Evolutionary conservation across 345 rosid genomes (phyloP).

Genomic region (Citrus sp.): DNA sequence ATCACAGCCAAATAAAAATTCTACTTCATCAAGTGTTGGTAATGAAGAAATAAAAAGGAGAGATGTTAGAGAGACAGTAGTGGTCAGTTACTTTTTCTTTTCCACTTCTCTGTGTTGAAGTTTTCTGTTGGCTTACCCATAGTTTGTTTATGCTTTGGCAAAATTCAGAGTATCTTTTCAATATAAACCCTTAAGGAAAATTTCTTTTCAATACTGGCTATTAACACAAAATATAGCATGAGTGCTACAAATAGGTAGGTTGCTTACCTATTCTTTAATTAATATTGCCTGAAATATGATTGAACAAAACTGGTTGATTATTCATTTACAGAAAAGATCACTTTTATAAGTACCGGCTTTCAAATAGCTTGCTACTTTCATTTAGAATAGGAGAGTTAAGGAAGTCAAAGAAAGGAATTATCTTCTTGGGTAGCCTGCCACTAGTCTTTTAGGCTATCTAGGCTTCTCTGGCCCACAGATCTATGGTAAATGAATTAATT

Average conservation of each 20-base stretch:
- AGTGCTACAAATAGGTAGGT: not conserved
- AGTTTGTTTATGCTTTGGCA: not conserved
- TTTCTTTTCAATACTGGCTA: not conserved
- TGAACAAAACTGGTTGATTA: not conserved
- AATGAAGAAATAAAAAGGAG: slow-evolving; percentile 52
- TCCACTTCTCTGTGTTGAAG: not conserved
- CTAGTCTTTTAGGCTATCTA: not conserved
- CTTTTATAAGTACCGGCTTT: not conserved
- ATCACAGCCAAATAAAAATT: slow-evolving; percentile 45
- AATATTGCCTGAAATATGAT: not conserved
- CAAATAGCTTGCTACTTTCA: not conserved
- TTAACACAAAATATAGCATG: not conserved
- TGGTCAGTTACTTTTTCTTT: slow-evolving; percentile 55
- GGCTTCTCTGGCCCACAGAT: not conserved
- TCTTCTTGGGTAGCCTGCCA: not conserved
- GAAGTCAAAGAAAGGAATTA: not conserved
- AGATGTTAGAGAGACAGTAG: slow-evolving; percentile 57
- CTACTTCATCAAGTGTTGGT: slow-evolving; percentile 29
- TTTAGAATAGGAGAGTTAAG: not conserved
- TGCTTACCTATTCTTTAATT: not conserved
- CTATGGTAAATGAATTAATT: not conserved
- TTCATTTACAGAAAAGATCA: not conserved
- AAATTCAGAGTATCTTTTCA: not conserved
- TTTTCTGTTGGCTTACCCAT: not conserved
- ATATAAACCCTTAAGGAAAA: not conserved